Percentiles rank a stretch among this genome's conserved stretches.
phyloP scores from a whole-genome alignment of 139 green algal species.

The Haematococcus lacustris region DNA sequence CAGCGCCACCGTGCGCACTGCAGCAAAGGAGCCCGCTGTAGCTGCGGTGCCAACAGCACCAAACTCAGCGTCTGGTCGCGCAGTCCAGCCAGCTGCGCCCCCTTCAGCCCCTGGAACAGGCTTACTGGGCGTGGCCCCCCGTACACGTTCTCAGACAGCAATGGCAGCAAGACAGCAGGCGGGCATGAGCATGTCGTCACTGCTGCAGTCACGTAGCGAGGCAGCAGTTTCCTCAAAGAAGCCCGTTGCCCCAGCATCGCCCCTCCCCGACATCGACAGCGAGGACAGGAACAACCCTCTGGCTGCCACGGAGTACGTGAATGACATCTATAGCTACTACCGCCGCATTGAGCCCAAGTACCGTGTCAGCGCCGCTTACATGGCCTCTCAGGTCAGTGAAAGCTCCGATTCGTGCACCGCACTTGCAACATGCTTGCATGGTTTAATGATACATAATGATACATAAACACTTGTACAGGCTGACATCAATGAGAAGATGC shows the following conservation, averaged over 20 bases:
- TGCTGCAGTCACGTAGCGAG: conserved; percentile 45
- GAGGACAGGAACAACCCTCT: conserved; percentile 83
- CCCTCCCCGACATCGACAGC: conserved; percentile 82
- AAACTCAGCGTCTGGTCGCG: neutral
- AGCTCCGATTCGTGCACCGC: too few species aligned
- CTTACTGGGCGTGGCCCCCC: conserved; percentile 9
- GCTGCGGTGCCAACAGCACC: neutral
- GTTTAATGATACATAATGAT: too few species aligned
- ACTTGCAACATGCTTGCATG: too few species aligned
- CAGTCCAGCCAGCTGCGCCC: neutral
- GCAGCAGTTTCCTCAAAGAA: conserved; percentile 18
- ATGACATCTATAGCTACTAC: conserved; percentile 93
- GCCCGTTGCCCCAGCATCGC: conserved; percentile 22
- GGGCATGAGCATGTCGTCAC: conserved; percentile 51
- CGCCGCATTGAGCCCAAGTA: conserved; percentile 58
- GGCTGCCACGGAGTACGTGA: conserved; percentile 74
- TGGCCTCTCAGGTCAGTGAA: conserved; percentile 50
- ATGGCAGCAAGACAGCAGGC: conserved; percentile 17
- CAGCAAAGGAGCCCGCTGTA: neutral
- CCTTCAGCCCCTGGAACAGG: neutral
- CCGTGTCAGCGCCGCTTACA: conserved; percentile 56
- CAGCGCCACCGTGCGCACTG: neutral
- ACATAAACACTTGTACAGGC: too few species aligned
- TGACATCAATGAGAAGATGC: conserved; percentile 96
- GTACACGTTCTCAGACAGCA: conserved; percentile 16